Evolutionary conservation across 1,284 basidiomycete species (phyloP).

Genomic region (Austroboletus niveus): DNA sequence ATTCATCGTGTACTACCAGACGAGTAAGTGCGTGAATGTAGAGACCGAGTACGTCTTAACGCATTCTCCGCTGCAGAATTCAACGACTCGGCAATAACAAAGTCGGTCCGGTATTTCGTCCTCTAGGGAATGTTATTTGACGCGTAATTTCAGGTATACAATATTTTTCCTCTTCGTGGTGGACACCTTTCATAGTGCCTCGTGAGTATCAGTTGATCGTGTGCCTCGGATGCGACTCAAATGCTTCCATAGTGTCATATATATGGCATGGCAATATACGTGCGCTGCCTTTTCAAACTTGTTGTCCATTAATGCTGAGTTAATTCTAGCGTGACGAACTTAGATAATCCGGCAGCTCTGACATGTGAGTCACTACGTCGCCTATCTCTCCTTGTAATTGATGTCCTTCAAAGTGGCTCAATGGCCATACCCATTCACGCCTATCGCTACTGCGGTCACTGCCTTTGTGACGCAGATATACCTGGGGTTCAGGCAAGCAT

Average conservation of each 20-base stretch:
- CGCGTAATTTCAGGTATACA: conserved; percentile 29
- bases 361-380: conserved; percentile 3
- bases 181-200: conserved; percentile 44
- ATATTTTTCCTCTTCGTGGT: conserved; percentile 42
- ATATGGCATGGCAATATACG: conserved; percentile 19
- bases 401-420: background rate
- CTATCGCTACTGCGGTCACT: conserved; percentile 40
- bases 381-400: background rate
- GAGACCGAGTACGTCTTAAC: background rate
- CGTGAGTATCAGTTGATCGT: conserved; percentile 9
- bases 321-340: conserved; percentile 13
- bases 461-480: conserved; percentile 41
- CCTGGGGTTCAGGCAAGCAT: conserved; percentile 12
- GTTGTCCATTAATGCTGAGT: background rate
- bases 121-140: background rate
- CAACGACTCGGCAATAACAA: conserved; percentile 37
- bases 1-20: conserved; percentile 42
- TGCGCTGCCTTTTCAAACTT: background rate
- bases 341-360: conserved; percentile 11
- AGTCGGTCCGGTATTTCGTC: background rate
- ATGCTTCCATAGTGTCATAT: conserved; percentile 10
- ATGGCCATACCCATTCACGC: conserved; percentile 46
- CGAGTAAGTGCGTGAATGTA: conserved; percentile 32
- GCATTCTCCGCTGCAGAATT: conserved; percentile 33
- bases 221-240: background rate